Percentiles rank a stretch among this genome's conserved stretches.
Evolutionary conservation across 2,329 filamentous ascomycete species (phyloP).

Genomic region (Paraphoma sp.): DNA sequence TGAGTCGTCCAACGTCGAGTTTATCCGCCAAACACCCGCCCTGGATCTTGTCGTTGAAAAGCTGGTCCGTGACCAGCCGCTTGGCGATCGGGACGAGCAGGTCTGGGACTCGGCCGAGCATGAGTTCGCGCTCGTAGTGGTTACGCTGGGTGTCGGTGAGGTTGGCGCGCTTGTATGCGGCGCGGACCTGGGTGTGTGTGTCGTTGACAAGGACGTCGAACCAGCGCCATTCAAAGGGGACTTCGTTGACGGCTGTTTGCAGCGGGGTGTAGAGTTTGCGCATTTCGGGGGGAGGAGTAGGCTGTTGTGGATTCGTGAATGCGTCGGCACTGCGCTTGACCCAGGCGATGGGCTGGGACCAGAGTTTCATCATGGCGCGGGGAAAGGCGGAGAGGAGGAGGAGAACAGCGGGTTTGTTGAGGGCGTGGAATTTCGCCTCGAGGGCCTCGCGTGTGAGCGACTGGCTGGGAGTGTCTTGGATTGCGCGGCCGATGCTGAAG

Average conservation of each 20-base stretch:
- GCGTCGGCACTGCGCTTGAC: conserved; percentile 32
- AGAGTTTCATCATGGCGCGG: conserved; percentile 46
- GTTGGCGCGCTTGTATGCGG: conserved; percentile 59
- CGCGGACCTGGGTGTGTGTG: conserved; percentile 69
- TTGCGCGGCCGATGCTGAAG: conserved; percentile 31
- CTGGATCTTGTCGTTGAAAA: conserved; percentile 45
- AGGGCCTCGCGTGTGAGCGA: conserved; percentile 48
- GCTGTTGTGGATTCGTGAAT: conserved; percentile 43
- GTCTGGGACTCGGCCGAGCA: conserved; percentile 59
- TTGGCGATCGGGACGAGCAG: conserved; percentile 58
- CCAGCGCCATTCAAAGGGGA: conserved; percentile 52
- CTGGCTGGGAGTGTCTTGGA: conserved; percentile 27
- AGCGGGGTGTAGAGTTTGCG: conserved; percentile 53
- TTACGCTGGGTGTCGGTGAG: conserved; percentile 55
- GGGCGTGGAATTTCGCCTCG: conserved; percentile 30
- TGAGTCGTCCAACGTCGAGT: conserved; percentile 71
- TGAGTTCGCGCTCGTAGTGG: conserved; percentile 59
- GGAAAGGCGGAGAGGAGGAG: conserved; percentile 45
- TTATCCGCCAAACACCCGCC: conserved; percentile 60
- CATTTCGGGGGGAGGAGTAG: conserved; percentile 51
- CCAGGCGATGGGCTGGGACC: conserved; percentile 41
- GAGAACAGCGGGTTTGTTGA: conserved; percentile 44
- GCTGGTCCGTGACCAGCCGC: conserved; percentile 52
- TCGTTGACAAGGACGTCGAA: conserved; percentile 61
- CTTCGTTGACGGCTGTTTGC: conserved; percentile 35